A percentile compares a stretch with the other conserved stretches of the same genome.
phyloP scores from a whole-genome alignment of 2,329 filamentous ascomycete species.

The Aschersonia sp. region DNA sequence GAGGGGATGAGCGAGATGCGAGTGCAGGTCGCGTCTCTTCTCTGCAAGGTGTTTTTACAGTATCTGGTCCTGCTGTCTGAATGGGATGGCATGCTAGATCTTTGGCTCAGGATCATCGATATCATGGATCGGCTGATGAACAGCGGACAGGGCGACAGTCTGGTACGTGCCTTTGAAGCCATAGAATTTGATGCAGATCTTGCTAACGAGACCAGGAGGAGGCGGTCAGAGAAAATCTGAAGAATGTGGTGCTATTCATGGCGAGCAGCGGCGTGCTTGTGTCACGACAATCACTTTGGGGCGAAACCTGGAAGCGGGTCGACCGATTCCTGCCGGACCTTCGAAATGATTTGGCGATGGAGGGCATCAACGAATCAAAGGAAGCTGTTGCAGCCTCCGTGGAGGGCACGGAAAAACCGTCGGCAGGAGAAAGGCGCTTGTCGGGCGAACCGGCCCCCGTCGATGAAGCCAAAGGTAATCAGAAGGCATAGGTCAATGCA shows the following conservation, averaged over 20 bases:
- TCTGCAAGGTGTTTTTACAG: slow-evolving; percentile 92
- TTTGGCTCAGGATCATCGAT: slow-evolving; percentile 85
- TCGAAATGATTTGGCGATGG: slow-evolving; percentile 38
- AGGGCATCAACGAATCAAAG: slow-evolving; percentile 17
- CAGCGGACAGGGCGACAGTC: slow-evolving; percentile 76
- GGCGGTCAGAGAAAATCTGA: slow-evolving; percentile 85
- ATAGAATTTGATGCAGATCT: background rate
- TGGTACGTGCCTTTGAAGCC: slow-evolving; percentile 38
- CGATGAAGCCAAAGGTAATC: too few species aligned
- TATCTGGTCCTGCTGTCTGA: slow-evolving; percentile 75
- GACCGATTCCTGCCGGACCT: slow-evolving; percentile 50
- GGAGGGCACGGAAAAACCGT: background rate
- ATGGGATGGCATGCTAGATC: slow-evolving; percentile 77
- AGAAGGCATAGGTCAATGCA: too few species aligned
- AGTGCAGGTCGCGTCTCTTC: slow-evolving; percentile 75
- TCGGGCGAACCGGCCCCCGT: too few species aligned
- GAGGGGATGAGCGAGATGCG: slow-evolving; percentile 91
- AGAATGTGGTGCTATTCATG: slow-evolving; percentile 95
- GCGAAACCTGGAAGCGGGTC: slow-evolving; percentile 50
- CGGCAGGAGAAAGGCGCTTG: background rate
- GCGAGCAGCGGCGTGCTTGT: slow-evolving; percentile 74
- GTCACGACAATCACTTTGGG: slow-evolving; percentile 41
- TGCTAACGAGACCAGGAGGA: slow-evolving; percentile 49
- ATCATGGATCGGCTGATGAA: slow-evolving; percentile 96
- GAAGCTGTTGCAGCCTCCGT: background rate